Percentiles rank a stretch among this genome's conserved stretches.
Conservation (phyloP, 139 green algal genomes). For the Closterium sp. region DNA sequence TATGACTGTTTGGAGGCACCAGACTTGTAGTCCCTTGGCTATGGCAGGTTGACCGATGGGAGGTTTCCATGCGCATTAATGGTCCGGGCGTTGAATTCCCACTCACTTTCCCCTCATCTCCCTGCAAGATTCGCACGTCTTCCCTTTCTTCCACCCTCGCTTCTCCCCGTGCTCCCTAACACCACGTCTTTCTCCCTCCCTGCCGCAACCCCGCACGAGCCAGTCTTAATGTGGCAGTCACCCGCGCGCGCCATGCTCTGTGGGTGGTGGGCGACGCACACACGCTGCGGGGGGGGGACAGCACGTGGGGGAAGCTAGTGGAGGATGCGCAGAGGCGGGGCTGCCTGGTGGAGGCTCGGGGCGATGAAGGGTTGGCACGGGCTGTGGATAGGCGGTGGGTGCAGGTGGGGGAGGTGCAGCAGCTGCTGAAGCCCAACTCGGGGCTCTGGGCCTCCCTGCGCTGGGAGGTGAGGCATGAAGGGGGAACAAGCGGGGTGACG, state of each 20-base stretch:
- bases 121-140: no score
- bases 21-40: no score
- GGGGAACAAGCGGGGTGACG: no score
- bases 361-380: background rate
- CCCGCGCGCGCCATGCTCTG: slow-evolving; percentile 66
- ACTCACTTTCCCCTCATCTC: no score
- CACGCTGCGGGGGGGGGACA: background rate
- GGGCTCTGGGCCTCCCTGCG: background rate
- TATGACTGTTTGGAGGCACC: no score
- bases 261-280: slow-evolving; percentile 62
- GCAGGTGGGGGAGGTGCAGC: background rate
- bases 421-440: background rate
- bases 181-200: background rate
- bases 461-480: background rate
- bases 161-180: no score
- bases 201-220: background rate
- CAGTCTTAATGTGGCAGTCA: slow-evolving; percentile 87
- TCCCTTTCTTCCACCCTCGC: no score
- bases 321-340: background rate
- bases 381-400: background rate
- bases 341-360: background rate
- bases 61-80: no score
- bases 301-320: background rate
- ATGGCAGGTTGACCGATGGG: no score
- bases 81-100: no score